Conservation (phyloP, 495 filamentous ascomycete species). For the Trichoderma parareesei region DNA sequence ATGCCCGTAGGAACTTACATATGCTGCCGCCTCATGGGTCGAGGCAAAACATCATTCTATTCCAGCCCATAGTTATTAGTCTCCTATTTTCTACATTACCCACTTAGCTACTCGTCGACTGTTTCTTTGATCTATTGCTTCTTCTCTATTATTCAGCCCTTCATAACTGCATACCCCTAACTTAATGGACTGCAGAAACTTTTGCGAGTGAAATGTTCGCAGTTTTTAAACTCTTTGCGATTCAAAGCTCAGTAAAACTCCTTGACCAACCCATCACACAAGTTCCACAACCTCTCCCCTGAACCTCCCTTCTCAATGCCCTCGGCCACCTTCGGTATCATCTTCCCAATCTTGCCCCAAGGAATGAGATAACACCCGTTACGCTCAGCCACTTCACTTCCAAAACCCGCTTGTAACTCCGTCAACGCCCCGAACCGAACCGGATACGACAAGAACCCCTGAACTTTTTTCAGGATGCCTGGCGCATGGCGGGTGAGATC, state of each 20-base stretch:
- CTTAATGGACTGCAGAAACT: too few species aligned
- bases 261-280: not conserved
- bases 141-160: too few species aligned
- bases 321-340: not conserved
- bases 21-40: too few species aligned
- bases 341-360: not conserved
- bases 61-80: too few species aligned
- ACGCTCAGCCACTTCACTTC: not conserved
- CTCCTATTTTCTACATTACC: too few species aligned
- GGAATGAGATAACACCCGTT: not conserved
- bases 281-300: not conserved
- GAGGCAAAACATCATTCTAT: too few species aligned
- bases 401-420: not conserved
- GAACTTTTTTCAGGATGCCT: not conserved
- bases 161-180: too few species aligned
- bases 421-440: not conserved
- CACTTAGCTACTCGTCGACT: too few species aligned
- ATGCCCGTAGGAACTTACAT: too few species aligned
- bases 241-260: not conserved
- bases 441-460: not conserved
- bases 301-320: not conserved
- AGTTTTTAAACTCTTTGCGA: not conserved
- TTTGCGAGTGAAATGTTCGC: too few species aligned
- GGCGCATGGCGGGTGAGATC: conserved; percentile 22
- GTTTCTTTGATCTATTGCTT: too few species aligned